phyloP scores from a whole-genome alignment of 2,329 filamentous ascomycete genomes.

The Ceratocystis destructans region DNA sequence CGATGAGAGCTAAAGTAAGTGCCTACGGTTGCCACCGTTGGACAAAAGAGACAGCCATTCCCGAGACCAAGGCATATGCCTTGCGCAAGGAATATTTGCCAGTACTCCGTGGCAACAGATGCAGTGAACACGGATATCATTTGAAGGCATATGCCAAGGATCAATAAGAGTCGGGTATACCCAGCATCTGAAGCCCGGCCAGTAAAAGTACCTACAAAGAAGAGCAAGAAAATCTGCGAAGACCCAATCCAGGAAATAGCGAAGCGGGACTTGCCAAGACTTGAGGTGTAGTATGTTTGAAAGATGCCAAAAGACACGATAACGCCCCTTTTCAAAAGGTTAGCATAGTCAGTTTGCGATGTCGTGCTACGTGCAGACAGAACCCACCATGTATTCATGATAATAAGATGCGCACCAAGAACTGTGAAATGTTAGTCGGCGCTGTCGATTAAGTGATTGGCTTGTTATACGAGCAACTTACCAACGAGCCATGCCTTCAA shows the following conservation, averaged over 20 bases:
- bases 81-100: conserved; percentile 42
- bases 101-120: conserved; percentile 34
- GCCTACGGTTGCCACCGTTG: conserved; percentile 49
- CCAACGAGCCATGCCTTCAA: conserved; percentile 34
- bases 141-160: conserved; percentile 31
- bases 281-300: conserved; percentile 37
- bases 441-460: neutral
- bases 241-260: conserved; percentile 43
- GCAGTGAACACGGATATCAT: conserved; percentile 36
- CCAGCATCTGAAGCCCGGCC: conserved; percentile 42
- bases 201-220: conserved; percentile 40
- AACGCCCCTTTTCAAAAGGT: conserved; percentile 30
- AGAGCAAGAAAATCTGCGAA: conserved; percentile 40
- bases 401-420: conserved; percentile 31
- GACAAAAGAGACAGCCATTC: conserved; percentile 50
- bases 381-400: conserved; percentile 37
- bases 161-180: conserved; percentile 34
- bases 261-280: conserved; percentile 30
- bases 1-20: conserved; percentile 49
- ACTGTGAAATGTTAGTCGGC: neutral
- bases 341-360: neutral
- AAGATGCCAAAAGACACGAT: conserved; percentile 44
- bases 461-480: conserved; percentile 22
- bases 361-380: neutral
- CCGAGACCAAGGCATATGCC: conserved; percentile 43